These are phyloP conservation scores for Coccomyxa sp. DNA, from an alignment of 139 green algal species.

Conservation along the genomic window DNA sequence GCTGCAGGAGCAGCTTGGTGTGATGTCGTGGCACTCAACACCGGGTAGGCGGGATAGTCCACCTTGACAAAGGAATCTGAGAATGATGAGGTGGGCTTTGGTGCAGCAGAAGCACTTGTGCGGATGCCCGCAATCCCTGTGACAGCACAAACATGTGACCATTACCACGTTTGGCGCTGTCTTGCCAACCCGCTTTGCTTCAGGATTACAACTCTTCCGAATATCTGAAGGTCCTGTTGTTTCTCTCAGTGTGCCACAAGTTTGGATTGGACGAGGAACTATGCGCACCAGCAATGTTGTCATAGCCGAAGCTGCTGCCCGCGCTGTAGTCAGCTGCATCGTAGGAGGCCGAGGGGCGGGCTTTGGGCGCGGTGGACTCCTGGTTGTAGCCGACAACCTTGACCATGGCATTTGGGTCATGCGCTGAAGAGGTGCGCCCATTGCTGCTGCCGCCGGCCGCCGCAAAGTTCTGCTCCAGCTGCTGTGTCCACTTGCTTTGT, in stretches of 20 bases:
- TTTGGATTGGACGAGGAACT: too few relatives aligned
- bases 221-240: too few relatives aligned
- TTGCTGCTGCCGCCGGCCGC: background rate
- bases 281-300: slow-evolving; percentile 25
- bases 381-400: slow-evolving; percentile 59
- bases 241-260: too few relatives aligned
- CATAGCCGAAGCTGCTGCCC: slow-evolving; percentile 23
- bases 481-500: slow-evolving; percentile 21
- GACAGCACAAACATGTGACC: background rate
- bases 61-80: slow-evolving; percentile 1
- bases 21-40: background rate
- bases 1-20: background rate
- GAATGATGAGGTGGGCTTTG: background rate
- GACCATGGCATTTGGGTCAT: slow-evolving; percentile 49
- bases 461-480: slow-evolving; percentile 32
- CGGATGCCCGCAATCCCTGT: slow-evolving; percentile 31
- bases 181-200: too few relatives aligned
- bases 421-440: background rate
- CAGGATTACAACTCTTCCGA: too few relatives aligned
- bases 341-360: background rate
- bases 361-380: background rate
- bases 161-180: background rate
- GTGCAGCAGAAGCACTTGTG: background rate
- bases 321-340: background rate
- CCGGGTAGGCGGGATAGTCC: slow-evolving; percentile 18